Percentiles rank a stretch among this genome's conserved stretches.
Conservation (phyloP, 176 grass and related monocot genomes). For the Pharus latifolius region DNA sequence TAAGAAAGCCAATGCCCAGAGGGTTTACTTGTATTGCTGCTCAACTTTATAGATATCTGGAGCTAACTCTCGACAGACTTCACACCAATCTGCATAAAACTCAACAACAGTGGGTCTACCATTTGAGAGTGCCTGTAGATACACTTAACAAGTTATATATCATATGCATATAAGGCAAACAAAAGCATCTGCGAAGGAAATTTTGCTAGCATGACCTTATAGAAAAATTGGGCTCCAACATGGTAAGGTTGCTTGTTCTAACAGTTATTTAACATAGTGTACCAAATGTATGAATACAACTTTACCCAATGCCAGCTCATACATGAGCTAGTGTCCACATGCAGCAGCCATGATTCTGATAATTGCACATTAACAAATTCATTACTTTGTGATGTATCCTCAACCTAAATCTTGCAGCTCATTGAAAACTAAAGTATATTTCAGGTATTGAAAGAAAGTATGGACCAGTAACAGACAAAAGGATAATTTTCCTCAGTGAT, state of each 20-base stretch:
- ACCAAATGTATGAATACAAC: neutral
- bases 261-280: neutral
- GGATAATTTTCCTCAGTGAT: neutral
- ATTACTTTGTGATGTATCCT: neutral
- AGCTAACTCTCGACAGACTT: constrained; percentile 89
- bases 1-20: neutral
- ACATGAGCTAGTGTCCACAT: neutral
- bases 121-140: constrained; percentile 76
- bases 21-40: constrained; percentile 63
- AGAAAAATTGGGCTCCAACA: neutral
- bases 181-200: neutral
- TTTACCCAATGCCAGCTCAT: neutral
- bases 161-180: neutral
- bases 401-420: neutral
- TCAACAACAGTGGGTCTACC: constrained; percentile 88
- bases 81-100: constrained; percentile 98
- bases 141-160: constrained; percentile 5
- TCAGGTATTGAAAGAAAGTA: neutral
- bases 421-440: neutral
- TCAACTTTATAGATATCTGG: constrained; percentile 75
- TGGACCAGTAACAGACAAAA: neutral
- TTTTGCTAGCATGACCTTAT: neutral
- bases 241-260: neutral
- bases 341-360: neutral
- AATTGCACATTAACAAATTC: neutral